phyloP scores from a whole-genome alignment of 768 basidiomycete genomes.

The Phylloporus sp. region DNA sequence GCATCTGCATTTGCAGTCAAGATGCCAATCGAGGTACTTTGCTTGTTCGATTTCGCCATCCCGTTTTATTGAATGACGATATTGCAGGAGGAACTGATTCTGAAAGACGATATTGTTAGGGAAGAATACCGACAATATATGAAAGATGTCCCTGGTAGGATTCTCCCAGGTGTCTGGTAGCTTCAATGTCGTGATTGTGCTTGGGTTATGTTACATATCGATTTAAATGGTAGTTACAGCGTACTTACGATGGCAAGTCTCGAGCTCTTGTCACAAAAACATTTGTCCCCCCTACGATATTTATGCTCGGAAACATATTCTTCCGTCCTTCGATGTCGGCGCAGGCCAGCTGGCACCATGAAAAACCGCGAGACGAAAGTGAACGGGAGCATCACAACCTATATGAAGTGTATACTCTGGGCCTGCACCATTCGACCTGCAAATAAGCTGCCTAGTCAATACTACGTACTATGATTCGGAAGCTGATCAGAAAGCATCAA shows the following conservation, averaged over 20 bases:
- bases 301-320: too few relatives aligned
- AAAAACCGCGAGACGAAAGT: too few relatives aligned
- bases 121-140: constrained; percentile 28
- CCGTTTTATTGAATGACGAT: neutral
- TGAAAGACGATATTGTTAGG: constrained; percentile 15
- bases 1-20: constrained; percentile 24
- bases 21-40: constrained; percentile 31
- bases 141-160: constrained; percentile 24
- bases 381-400: too few relatives aligned
- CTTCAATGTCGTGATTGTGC: neutral
- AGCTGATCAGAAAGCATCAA: neutral
- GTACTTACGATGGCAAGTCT: too few relatives aligned
- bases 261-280: too few relatives aligned
- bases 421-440: neutral
- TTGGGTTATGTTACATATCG: too few relatives aligned
- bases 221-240: too few relatives aligned
- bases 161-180: constrained; percentile 28
- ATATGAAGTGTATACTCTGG: neutral
- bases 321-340: too few relatives aligned
- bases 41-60: neutral
- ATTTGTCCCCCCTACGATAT: too few relatives aligned
- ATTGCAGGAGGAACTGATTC: constrained; percentile 27
- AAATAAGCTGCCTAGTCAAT: too few relatives aligned
- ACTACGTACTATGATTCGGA: neutral
- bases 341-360: too few relatives aligned